Conservation (phyloP, 2,329 filamentous ascomycete genomes). For the Aspergillus clavatus region DNA sequence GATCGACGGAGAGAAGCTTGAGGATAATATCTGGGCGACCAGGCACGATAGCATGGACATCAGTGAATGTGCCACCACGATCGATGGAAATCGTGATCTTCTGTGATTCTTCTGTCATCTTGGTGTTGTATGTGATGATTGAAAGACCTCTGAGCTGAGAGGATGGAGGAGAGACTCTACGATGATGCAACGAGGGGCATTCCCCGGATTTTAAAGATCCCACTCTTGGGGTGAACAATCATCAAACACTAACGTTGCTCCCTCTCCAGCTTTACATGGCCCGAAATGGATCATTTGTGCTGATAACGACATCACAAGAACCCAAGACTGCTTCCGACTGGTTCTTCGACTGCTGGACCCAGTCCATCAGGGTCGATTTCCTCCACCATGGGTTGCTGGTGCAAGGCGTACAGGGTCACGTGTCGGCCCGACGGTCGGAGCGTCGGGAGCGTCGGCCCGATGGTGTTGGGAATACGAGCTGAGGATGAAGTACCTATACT, state of each 20-base stretch:
- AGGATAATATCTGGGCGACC: constrained; percentile 36
- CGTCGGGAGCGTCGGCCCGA: constrained; percentile 21
- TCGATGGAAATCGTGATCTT: constrained; percentile 38
- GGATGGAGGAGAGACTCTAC: background rate
- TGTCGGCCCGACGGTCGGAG: constrained; percentile 25
- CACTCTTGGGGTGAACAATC: background rate
- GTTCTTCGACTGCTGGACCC: constrained; percentile 2
- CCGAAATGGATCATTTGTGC: background rate
- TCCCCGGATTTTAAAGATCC: constrained; percentile 12
- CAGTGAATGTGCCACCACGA: constrained; percentile 40
- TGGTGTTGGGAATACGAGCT: background rate
- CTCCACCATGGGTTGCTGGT: background rate
- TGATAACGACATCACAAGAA: background rate
- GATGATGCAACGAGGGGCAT: constrained; percentile 5
- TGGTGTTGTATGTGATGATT: background rate
- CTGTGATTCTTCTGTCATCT: constrained; percentile 24
- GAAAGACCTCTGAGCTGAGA: background rate
- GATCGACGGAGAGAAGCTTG: constrained; percentile 39
- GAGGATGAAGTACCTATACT: too few species aligned
- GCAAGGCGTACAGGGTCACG: constrained; percentile 14
- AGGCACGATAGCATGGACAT: constrained; percentile 36
- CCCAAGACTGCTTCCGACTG: constrained; percentile 1
- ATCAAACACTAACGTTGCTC: background rate
- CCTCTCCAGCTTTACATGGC: background rate
- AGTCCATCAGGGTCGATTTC: background rate